Percentiles rank a stretch among this genome's conserved stretches.
phyloP scores from a whole-genome alignment of 495 filamentous ascomycete species.

The Tuber indicum region DNA sequence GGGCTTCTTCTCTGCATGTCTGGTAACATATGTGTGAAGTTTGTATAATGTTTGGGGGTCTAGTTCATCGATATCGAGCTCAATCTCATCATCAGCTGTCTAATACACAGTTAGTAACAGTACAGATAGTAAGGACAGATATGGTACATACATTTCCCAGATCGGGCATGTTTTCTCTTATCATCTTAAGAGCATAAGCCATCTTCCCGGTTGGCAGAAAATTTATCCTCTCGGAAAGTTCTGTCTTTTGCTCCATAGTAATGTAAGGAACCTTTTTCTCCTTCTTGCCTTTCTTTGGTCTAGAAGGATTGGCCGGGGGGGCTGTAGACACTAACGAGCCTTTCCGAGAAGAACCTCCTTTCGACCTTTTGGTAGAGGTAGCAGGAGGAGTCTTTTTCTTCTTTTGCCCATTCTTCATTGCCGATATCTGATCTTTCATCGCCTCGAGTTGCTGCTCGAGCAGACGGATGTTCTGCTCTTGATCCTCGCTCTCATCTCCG shows the following conservation, averaged over 20 bases:
- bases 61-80: constrained; percentile 51
- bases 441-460: constrained; percentile 59
- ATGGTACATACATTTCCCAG: constrained; percentile 50
- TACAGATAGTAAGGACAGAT: background rate
- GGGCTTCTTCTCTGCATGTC: constrained; percentile 34
- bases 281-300: constrained; percentile 33
- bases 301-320: constrained; percentile 25
- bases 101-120: constrained; percentile 12
- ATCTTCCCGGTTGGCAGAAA: constrained; percentile 53
- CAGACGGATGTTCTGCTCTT: constrained; percentile 49
- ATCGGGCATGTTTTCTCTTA: constrained; percentile 75
- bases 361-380: constrained; percentile 50
- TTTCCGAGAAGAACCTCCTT: constrained; percentile 34
- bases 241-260: constrained; percentile 45
- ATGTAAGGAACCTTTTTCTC: constrained; percentile 41
- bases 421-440: constrained; percentile 61
- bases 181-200: constrained; percentile 75
- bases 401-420: constrained; percentile 52
- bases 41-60: constrained; percentile 41
- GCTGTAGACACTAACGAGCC: constrained; percentile 17
- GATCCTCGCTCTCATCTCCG: constrained; percentile 52
- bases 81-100: constrained; percentile 49
- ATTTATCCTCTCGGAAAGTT: constrained; percentile 43
- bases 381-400: constrained; percentile 58
- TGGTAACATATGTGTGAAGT: constrained; percentile 40